Evolutionary conservation across 148 eudicot species (phyloP), one percentile per base, ranked within the genome.

Genomic region (Drosera capensis): DNA sequence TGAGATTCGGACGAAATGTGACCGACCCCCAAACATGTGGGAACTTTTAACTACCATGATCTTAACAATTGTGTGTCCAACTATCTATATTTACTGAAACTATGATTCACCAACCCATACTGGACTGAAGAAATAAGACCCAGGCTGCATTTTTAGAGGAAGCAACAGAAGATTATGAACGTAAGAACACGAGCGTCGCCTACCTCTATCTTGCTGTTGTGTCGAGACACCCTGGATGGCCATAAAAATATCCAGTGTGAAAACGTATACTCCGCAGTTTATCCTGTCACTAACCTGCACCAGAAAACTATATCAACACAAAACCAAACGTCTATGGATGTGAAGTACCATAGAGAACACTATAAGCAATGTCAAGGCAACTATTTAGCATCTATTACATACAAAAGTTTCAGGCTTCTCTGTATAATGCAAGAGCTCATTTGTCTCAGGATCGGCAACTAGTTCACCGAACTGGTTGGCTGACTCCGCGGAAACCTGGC

Each of bases 361-460:
- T 34, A 3, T 5, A 34, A 34, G 38, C n/a, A 11, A 34, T 4
- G n/a, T 34, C n/a, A n/a, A n/a, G 23, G 23, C 22, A 41, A 41
- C 14, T 64, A 20, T 45, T 29, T 19, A 34, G 29, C 35, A 40
- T 34, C 40, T 23, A 17, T 20, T 21, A 63, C 97, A 51, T 84
- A 88, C 97, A 78, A 88, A 88, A 52, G 97, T 88, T 58, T 83
- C 94, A 12, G 94, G 97, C 73, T 88, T 88, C 57, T 88, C 97
- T 4, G 94, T 88, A 75, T 84, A 88, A 65, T 88, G 97, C 66
- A 88, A 63, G 43, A 88, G 48, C 57, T 84, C 97, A 29, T 88
- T 77, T 56, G 90, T 80, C 48, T 37, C 53, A 42, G 79, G 81
- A 57, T 83, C 94, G 58, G 94, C 97, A 53, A 83, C 80, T 65